These are phyloP conservation scores for Irpex sp. DNA, from an alignment of 1,284 basidiomycete species.

Conservation along the genomic window DNA sequence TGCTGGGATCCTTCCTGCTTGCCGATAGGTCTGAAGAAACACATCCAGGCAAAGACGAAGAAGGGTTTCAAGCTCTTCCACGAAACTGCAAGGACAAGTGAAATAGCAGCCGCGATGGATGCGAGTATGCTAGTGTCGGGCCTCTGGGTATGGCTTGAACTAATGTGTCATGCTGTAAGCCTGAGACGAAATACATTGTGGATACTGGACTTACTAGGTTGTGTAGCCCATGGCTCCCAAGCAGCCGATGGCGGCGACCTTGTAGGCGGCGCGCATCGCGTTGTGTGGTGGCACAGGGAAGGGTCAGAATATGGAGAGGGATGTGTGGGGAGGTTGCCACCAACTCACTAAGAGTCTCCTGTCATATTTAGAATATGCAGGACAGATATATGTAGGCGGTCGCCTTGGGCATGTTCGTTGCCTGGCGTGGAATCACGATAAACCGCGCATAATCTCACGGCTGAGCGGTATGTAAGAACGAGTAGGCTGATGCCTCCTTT, in stretches of 20 bases:
- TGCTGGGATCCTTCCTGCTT: slow-evolving; percentile 11
- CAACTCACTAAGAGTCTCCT: too few relatives aligned
- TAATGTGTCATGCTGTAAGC: background rate
- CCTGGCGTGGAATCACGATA: too few relatives aligned
- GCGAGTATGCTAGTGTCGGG: background rate
- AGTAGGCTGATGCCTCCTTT: too few relatives aligned
- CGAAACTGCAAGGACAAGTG: slow-evolving; percentile 7
- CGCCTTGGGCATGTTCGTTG: too few relatives aligned
- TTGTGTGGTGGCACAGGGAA: background rate
- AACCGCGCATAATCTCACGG: too few relatives aligned
- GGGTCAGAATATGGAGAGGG: background rate
- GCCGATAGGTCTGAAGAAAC: slow-evolving; percentile 17
- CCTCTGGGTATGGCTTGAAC: background rate
- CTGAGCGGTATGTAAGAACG: too few relatives aligned
- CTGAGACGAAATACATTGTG: background rate
- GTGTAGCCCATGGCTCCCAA: slow-evolving; percentile 13
- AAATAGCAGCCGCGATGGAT: slow-evolving; percentile 5
- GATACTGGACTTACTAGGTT: slow-evolving; percentile 6
- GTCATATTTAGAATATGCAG: too few relatives aligned
- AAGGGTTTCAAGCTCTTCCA: slow-evolving; percentile 11
- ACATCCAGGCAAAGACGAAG: slow-evolving; percentile 15
- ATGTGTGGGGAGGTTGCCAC: background rate
- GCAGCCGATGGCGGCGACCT: slow-evolving; percentile 11
- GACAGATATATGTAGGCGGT: too few relatives aligned
- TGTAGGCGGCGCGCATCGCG: slow-evolving; percentile 1